phyloP scores from a whole-genome alignment of 495 filamentous ascomycete species.

The Penicillium cosmopolitanum region DNA sequence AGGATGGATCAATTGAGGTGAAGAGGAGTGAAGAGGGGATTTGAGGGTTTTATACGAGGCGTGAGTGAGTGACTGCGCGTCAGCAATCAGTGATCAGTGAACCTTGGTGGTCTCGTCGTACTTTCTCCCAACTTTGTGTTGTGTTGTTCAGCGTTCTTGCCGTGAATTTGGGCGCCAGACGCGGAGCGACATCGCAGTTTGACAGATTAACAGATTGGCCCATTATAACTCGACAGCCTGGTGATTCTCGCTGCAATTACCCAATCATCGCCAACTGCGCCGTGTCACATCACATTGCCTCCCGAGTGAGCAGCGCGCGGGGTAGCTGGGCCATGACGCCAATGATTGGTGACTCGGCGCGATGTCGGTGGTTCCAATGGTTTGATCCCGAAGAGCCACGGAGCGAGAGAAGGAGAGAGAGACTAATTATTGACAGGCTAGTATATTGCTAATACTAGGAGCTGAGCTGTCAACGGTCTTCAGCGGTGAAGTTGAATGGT shows the following conservation, averaged over 20 bases:
- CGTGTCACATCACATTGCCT: not conserved
- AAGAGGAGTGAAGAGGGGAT: not conserved
- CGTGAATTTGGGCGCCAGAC: conserved; percentile 16
- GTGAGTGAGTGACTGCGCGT: too few relatives aligned
- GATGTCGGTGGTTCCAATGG: conserved; percentile 5
- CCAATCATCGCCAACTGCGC: conserved; percentile 6
- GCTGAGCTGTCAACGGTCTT: not conserved
- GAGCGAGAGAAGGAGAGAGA: too few relatives aligned
- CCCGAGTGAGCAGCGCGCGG: not conserved
- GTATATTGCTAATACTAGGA: not conserved
- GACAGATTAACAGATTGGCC: not conserved
- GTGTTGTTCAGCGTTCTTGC: not conserved
- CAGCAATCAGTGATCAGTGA: too few relatives aligned
- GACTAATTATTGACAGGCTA: too few relatives aligned
- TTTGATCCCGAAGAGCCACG: too few relatives aligned
- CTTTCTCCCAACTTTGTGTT: not conserved
- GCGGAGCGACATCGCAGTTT: conserved; percentile 18
- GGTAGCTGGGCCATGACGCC: not conserved
- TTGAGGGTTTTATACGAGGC: not conserved
- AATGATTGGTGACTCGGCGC: conserved; percentile 5
- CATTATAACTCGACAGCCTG: not conserved
- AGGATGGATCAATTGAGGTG: not conserved
- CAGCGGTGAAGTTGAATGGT: too few relatives aligned
- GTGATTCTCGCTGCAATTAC: not conserved
- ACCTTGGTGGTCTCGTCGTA: too few relatives aligned